A percentile compares a stretch with the other conserved stretches of the same genome.
Evolutionary conservation across 2,329 filamentous ascomycete genomes (phyloP).

Genomic region (Microthyrium microscopicum): DNA sequence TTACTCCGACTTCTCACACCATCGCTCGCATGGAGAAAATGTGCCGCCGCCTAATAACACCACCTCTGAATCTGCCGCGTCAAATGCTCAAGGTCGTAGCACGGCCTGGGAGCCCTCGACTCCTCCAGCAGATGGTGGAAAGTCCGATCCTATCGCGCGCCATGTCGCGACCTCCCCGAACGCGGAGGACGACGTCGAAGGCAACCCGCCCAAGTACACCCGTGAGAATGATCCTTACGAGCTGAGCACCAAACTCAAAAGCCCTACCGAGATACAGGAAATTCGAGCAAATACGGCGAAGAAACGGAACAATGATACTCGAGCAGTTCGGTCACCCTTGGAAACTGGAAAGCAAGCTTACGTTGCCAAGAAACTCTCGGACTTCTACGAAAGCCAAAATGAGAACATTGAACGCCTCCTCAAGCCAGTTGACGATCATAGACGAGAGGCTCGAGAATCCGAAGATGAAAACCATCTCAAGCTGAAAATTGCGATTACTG

Average conservation of each 20-base stretch:
- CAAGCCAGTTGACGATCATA: slow-evolving; percentile 84
- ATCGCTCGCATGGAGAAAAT: slow-evolving; percentile 11
- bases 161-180: slow-evolving; percentile 12
- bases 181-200: slow-evolving; percentile 23
- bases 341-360: slow-evolving; percentile 18
- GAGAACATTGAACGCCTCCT: slow-evolving; percentile 82
- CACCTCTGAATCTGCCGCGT: slow-evolving; percentile 11
- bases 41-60: slow-evolving; percentile 10
- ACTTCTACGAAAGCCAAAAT: slow-evolving; percentile 84
- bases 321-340: neutral
- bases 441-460: slow-evolving; percentile 63
- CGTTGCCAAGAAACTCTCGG: slow-evolving; percentile 43
- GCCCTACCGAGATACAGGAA: slow-evolving; percentile 53
- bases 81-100: slow-evolving; percentile 19
- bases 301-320: slow-evolving; percentile 34
- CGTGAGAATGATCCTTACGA: slow-evolving; percentile 64
- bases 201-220: slow-evolving; percentile 40
- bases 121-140: slow-evolving; percentile 10
- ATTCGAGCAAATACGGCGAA: slow-evolving; percentile 69
- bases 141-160: slow-evolving; percentile 20
- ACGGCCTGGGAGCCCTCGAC: slow-evolving; percentile 22
- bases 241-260: slow-evolving; percentile 63
- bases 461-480: slow-evolving; percentile 67
- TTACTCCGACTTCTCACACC: slow-evolving; percentile 13
- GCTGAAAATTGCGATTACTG: slow-evolving; percentile 50